A percentile compares a stretch with the other conserved stretches of the same genome.
Conservation (phyloP, 495 filamentous ascomycete species). For the Neurospora sp. region DNA sequence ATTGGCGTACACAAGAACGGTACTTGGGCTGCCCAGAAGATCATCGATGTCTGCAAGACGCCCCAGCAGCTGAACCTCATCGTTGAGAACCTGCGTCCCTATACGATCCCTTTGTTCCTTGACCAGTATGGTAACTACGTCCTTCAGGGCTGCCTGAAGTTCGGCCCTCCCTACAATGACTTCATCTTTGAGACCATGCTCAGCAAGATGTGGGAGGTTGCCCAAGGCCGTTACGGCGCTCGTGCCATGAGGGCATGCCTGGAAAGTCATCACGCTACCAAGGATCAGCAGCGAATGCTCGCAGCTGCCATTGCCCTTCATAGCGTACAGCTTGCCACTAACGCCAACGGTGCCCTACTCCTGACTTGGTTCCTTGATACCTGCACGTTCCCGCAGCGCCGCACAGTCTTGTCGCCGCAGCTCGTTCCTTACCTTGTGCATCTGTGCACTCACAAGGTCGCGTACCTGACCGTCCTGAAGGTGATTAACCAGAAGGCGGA, state of each 20-base stretch:
- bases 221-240: conserved; percentile 88
- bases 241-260: conserved; percentile 94
- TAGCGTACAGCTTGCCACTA: conserved; percentile 92
- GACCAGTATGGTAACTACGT: conserved; percentile 99
- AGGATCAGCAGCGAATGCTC: conserved; percentile 91
- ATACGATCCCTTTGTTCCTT: conserved; percentile 81
- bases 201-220: conserved; percentile 85
- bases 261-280: conserved; percentile 90
- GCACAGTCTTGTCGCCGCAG: conserved; percentile 84
- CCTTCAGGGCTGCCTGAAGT: conserved; percentile 88
- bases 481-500: conserved; percentile 98
- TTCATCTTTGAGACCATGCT: conserved; percentile 99
- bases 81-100: conserved; percentile 71
- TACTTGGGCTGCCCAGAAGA: conserved; percentile 98
- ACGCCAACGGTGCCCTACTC: conserved; percentile 87
- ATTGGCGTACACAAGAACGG: conserved; percentile 99
- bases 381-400: conserved; percentile 86
- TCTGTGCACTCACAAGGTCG: conserved; percentile 97
- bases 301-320: conserved; percentile 91
- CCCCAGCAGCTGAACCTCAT: conserved; percentile 76
- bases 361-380: conserved; percentile 98
- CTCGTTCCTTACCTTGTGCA: conserved; percentile 95
- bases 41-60: conserved; percentile 88
- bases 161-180: conserved; percentile 77
- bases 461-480: conserved; percentile 93